Base-by-base conservation (phyloP, 371 early-diverging fungal species). In the Blastocladiella emersonii region DNA sequence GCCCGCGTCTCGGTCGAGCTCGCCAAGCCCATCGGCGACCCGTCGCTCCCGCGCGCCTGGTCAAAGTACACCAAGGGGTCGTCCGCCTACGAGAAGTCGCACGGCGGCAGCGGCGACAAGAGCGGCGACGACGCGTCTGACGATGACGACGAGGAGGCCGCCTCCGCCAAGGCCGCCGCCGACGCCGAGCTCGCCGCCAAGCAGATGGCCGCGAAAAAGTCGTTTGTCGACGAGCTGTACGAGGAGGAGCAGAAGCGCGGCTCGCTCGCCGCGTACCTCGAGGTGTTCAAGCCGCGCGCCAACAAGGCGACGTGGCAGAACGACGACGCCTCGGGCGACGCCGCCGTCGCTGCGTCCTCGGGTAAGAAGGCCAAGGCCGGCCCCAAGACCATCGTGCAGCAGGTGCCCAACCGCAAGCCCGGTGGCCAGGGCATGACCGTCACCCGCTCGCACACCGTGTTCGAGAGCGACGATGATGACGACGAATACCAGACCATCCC, bases 221-320 rank as follows among this genome's bases (percentile, higher is more conserved):
- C 59, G 4, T 59, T 59, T n/a, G 21, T 59, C 37, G 59, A 59
- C 25, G 34, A 34, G 44, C 72, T 89, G 27, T 78, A 82, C 53
- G 82, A 80, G 56, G 85, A 81, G 34, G 69, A 70, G 25, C 70
- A 76, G 61, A 65, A 84, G 25, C 89, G 92, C 70, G 84, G 86
- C 19, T 85, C 89, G 66, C 77, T 97, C 62, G 77, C 82, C 53
- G 95, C 95, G 71, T 97, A 86, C 72, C 70, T 95, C 70, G 85
- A 90, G 67, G 91, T 92, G 36, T 91, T 94, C 93, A 75, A 86
- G 41, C 85, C 89, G 5, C 80, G 93, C 45, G 78, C 88, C 0
- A 80, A 80, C 62, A 78, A 83, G 63, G 82, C 86, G 66, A 91
- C 92, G 1, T 96, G 97, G 97, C 85, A 87, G 6, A 95, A 96